phyloP scores from a whole-genome alignment of 1,284 basidiomycete genomes.

The Cutaneotrichosporon dermatis region DNA sequence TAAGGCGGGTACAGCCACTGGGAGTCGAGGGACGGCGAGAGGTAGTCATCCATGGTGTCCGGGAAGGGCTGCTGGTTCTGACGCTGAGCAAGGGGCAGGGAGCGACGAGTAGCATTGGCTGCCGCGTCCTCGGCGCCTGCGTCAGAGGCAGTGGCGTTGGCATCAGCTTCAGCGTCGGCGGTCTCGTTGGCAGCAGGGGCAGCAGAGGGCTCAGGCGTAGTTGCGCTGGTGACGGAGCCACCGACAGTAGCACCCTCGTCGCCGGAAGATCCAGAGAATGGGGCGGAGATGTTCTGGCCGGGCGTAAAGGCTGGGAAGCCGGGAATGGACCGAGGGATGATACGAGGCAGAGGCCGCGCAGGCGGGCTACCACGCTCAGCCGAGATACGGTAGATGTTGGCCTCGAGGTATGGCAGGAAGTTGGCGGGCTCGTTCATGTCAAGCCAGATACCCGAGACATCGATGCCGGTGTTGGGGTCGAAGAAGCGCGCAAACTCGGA shows the following conservation, averaged over 20 bases:
- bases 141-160: not conserved
- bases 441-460: constrained; percentile 58
- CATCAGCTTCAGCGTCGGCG: not conserved
- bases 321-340: constrained; percentile 15
- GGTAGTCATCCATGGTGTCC: constrained; percentile 18
- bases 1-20: constrained; percentile 33
- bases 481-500: constrained; percentile 62
- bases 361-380: constrained; percentile 20
- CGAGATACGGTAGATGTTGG: constrained; percentile 26
- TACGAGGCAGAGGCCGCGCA: constrained; percentile 12
- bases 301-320: constrained; percentile 17
- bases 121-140: too few relatives aligned
- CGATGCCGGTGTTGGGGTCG: constrained; percentile 29
- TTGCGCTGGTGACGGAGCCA: too few relatives aligned
- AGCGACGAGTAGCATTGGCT: not conserved
- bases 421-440: constrained; percentile 58
- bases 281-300: constrained; percentile 23
- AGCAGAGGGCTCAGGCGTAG: too few relatives aligned
- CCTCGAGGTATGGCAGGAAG: constrained; percentile 29
- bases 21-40: constrained; percentile 19
- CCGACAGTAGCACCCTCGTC: too few relatives aligned
- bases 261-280: not conserved
- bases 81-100: not conserved
- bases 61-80: constrained; percentile 3
- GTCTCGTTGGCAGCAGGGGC: not conserved